These are phyloP conservation scores for Canavalia ensiformis DNA, from an alignment of 306 rosid genomes.

Conservation along the genomic window DNA sequence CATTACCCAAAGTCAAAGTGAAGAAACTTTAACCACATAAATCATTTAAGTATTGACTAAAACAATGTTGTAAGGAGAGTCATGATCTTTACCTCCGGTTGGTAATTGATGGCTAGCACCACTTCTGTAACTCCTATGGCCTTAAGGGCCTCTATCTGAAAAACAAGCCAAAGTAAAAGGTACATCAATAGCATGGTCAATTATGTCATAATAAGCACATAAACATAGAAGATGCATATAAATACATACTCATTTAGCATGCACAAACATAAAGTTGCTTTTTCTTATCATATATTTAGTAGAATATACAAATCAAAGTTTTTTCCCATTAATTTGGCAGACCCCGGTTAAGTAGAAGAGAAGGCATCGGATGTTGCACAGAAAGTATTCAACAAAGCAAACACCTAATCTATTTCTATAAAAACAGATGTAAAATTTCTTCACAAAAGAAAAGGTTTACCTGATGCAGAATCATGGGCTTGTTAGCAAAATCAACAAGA, in stretches of 20 bases:
- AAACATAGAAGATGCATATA: background rate
- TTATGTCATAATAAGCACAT: slow-evolving; percentile 6
- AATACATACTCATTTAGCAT: background rate
- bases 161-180: slow-evolving; percentile 44
- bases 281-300: slow-evolving; percentile 2
- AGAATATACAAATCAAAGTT: slow-evolving; percentile 9
- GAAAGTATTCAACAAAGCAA: slow-evolving; percentile 20
- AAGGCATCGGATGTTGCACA: slow-evolving; percentile 21
- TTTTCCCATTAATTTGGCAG: background rate
- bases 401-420: slow-evolving; percentile 20
- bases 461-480: slow-evolving; percentile 99
- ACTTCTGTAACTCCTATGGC: slow-evolving; percentile 94
- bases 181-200: slow-evolving; percentile 22
- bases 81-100: slow-evolving; percentile 81
- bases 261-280: slow-evolving; percentile 22
- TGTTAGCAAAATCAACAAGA: slow-evolving; percentile 98
- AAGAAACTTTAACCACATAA: slow-evolving; percentile 39
- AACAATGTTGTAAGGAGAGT: slow-evolving; percentile 27
- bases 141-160: slow-evolving; percentile 97
- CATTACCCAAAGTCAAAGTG: slow-evolving; percentile 25
- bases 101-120: slow-evolving; percentile 98
- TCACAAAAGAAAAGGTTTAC: slow-evolving; percentile 52
- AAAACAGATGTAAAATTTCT: slow-evolving; percentile 3
- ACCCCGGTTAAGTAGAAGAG: background rate
- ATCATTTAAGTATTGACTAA: slow-evolving; percentile 38